These are phyloP conservation scores for Kluyveromyces aestuarii DNA, from an alignment of 805 yeast species.

Conservation along the genomic window DNA sequence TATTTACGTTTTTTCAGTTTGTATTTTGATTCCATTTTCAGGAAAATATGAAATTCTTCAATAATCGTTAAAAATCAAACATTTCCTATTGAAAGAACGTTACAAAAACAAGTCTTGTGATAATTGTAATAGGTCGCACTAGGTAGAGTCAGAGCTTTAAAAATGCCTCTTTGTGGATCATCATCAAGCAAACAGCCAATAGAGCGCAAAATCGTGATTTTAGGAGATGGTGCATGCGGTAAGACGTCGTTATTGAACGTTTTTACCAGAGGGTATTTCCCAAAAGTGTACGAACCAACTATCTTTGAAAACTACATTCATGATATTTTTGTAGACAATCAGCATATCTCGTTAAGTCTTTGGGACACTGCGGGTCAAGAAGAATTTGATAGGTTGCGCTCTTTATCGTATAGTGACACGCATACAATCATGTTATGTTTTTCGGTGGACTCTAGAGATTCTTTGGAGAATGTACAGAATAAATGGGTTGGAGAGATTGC, in stretches of 20 bases:
- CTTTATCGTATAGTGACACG: slow-evolving; percentile 88
- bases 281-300: slow-evolving; percentile 97
- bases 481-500: slow-evolving; percentile 97
- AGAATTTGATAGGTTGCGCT: slow-evolving; percentile 90
- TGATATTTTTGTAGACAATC: slow-evolving; percentile 91
- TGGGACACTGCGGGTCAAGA: slow-evolving; percentile 99
- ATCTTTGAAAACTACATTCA: slow-evolving; percentile 96
- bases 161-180: slow-evolving; percentile 22
- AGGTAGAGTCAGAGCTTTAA: slow-evolving; percentile 43
- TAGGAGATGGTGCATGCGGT: slow-evolving; percentile 99
- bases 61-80: no score
- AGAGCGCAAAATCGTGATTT: slow-evolving; percentile 84
- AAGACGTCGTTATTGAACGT: slow-evolving; percentile 91
- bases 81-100: no score
- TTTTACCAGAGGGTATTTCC: slow-evolving; percentile 94
- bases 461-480: slow-evolving; percentile 87
- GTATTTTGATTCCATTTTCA: neutral
- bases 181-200: slow-evolving; percentile 35
- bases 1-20: no score
- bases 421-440: slow-evolving; percentile 96
- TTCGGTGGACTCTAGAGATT: slow-evolving; percentile 88
- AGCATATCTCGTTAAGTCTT: slow-evolving; percentile 80
- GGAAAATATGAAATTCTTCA: neutral
- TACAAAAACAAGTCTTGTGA: neutral
- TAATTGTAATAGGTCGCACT: slow-evolving; percentile 41